Conservation (phyloP, 805 yeast genomes). For the Hanseniaspora mollemarum region DNA sequence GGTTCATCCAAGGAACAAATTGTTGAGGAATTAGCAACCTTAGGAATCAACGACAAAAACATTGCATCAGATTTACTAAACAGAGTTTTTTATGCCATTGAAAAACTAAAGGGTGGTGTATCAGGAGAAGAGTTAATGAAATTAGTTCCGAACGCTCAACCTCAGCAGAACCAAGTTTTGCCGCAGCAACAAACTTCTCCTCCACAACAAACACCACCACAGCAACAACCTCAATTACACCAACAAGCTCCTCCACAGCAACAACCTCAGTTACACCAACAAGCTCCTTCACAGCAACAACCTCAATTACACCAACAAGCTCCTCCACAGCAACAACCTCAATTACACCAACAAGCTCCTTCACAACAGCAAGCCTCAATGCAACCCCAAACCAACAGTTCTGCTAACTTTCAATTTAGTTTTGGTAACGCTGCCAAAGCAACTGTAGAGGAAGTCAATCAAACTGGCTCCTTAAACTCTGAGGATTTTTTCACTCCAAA, state of each 20-base stretch:
- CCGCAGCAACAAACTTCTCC: slow-evolving; percentile 16
- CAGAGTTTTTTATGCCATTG: slow-evolving; percentile 41
- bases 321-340: slow-evolving; percentile 3
- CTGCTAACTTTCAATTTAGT: slow-evolving; percentile 25
- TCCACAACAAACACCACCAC: slow-evolving; percentile 16
- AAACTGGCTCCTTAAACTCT: slow-evolving; percentile 4
- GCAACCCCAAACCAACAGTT: slow-evolving; percentile 17
- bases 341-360: background rate
- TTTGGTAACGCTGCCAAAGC: slow-evolving; percentile 17
- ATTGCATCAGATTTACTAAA: slow-evolving; percentile 49
- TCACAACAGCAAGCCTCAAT: background rate
- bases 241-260: slow-evolving; percentile 17
- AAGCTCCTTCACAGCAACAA: slow-evolving; percentile 17
- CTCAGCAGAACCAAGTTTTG: slow-evolving; percentile 14
- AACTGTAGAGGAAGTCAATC: slow-evolving; percentile 15
- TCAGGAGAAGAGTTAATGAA: slow-evolving; percentile 27
- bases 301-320: slow-evolving; percentile 19
- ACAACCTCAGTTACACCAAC: slow-evolving; percentile 20
- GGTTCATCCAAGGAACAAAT: slow-evolving; percentile 53
- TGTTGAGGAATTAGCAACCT: slow-evolving; percentile 45
- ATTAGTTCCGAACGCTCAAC: slow-evolving; percentile 20
- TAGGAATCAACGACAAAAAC: slow-evolving; percentile 51
- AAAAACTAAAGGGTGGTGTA: slow-evolving; percentile 10
- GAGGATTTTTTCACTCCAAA: slow-evolving; percentile 1
- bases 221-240: slow-evolving; percentile 15